These are phyloP conservation scores for Barbarea vulgaris DNA, from an alignment of 345 rosid genomes.

Conservation along the genomic window DNA sequence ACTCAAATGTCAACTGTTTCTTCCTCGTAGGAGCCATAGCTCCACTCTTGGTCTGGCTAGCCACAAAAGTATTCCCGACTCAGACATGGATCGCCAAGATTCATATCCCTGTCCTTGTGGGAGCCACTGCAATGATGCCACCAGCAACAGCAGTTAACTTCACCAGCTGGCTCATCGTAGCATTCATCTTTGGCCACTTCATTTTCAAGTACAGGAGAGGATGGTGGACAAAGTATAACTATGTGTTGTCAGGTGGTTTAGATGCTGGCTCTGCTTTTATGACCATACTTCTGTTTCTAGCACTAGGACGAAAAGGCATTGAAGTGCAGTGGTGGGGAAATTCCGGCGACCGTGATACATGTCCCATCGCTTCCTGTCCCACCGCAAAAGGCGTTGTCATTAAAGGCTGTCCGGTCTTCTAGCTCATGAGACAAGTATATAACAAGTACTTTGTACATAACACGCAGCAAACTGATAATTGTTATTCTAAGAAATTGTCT, in stretches of 20 bases:
- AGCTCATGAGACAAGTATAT: conserved; percentile 18
- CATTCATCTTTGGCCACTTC: conserved; percentile 62
- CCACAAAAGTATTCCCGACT: conserved; percentile 59
- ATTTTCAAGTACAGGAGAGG: conserved; percentile 51
- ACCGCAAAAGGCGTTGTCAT: conserved; percentile 59
- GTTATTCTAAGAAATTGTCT: neutral
- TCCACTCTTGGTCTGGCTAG: conserved; percentile 73
- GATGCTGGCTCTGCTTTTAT: conserved; percentile 85
- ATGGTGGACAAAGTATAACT: conserved; percentile 80
- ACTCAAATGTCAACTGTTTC: conserved; percentile 71
- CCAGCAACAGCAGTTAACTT: conserved; percentile 81
- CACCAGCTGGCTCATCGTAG: conserved; percentile 66
- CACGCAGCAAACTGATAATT: conserved; percentile 14
- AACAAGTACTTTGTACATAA: conserved; percentile 23
- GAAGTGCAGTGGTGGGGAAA: conserved; percentile 76
- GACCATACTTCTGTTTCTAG: conserved; percentile 59
- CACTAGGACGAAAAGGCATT: conserved; percentile 51
- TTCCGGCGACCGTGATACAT: conserved; percentile 66
- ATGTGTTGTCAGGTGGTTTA: conserved; percentile 74
- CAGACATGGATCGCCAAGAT: conserved; percentile 62
- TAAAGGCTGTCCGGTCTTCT: conserved; percentile 68
- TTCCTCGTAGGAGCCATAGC: conserved; percentile 72
- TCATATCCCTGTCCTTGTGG: conserved; percentile 72
- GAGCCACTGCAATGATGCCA: conserved; percentile 81
- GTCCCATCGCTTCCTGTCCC: conserved; percentile 72